Evolutionary conservation across 2,329 filamentous ascomycete genomes (phyloP).

Genomic region (Cladophialophora immunda): DNA sequence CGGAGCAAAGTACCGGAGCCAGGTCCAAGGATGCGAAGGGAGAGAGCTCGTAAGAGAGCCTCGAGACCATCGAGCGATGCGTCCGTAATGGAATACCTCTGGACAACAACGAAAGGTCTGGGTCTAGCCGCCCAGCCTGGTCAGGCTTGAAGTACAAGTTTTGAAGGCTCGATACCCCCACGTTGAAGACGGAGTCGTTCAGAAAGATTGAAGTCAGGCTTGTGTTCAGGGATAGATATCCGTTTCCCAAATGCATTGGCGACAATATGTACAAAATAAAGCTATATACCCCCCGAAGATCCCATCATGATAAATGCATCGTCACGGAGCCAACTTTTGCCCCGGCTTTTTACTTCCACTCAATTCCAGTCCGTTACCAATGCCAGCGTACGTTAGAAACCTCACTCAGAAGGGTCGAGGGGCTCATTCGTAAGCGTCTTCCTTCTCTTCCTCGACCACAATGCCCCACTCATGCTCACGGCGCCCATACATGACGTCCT

Average conservation of each 20-base stretch:
- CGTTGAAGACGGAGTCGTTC: neutral
- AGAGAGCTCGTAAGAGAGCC: constrained; percentile 32
- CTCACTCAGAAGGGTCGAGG: neutral
- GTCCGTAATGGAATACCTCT: neutral
- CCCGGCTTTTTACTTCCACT: neutral
- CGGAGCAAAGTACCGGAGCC: constrained; percentile 36
- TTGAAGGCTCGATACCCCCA: neutral
- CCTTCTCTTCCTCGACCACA: constrained; percentile 64
- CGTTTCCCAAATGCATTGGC: neutral
- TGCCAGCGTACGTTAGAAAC: no score
- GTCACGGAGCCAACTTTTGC: neutral
- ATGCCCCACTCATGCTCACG: constrained; percentile 75
- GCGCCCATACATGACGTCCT: constrained; percentile 78
- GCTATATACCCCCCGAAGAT: neutral
- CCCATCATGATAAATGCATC: neutral
- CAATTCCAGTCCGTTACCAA: neutral
- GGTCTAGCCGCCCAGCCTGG: neutral
- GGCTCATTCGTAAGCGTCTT: neutral
- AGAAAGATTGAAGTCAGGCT: neutral
- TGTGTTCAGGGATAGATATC: neutral
- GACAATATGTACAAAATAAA: constrained; percentile 2
- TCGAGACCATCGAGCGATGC: neutral
- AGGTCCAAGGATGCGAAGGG: constrained; percentile 38
- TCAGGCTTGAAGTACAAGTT: no score
- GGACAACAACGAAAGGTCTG: neutral